Conservation (phyloP, 805 yeast species). For the Teunomyces tritomae region DNA sequence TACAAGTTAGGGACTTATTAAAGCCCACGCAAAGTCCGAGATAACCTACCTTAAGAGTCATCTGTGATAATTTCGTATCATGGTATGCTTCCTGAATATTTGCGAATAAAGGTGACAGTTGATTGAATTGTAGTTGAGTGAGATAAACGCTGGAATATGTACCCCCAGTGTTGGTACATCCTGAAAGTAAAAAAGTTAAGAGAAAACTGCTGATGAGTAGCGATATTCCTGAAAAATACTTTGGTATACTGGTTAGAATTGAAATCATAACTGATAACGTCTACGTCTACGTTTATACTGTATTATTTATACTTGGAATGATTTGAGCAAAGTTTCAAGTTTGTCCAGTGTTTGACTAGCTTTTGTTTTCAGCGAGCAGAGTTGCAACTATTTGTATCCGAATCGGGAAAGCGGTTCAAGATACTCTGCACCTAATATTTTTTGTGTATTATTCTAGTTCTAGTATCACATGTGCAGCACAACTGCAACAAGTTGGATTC, state of each 20-base stretch:
- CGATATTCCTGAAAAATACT: neutral
- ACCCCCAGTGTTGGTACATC: conserved; percentile 44
- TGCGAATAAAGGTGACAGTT: conserved; percentile 41
- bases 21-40: conserved; percentile 53
- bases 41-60: conserved; percentile 53
- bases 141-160: conserved; percentile 51
- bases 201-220: conserved; percentile 30
- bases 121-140: conserved; percentile 48
- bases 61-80: conserved; percentile 30
- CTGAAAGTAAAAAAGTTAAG: conserved; percentile 53
- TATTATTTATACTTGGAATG: neutral
- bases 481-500: neutral
- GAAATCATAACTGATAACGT: neutral
- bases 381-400: neutral
- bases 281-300: neutral
- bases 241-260: neutral
- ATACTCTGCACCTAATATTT: neutral
- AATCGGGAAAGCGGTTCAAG: neutral
- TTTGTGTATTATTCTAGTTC: neutral
- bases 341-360: neutral
- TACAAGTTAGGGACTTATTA: conserved; percentile 33
- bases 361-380: neutral
- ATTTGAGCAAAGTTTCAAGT: neutral
- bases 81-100: conserved; percentile 29
- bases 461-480: neutral